Conservation (phyloP, 257 asterid genomes). For the Nicotiana noctiflora region DNA sequence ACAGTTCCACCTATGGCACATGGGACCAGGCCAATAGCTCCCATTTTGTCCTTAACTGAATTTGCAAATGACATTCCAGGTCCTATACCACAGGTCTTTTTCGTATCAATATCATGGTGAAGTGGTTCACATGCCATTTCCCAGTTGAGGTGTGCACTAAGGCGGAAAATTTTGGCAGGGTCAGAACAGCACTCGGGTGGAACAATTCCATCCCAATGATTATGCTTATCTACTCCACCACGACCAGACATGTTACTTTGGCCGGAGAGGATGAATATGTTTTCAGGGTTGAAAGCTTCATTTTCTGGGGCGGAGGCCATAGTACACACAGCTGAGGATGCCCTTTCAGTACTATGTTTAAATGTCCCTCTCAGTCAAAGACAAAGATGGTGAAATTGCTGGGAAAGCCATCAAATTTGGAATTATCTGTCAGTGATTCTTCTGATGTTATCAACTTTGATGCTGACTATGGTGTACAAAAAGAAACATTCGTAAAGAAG, state of each 20-base stretch:
- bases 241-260: constrained; percentile 99
- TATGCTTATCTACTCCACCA: constrained; percentile 60
- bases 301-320: constrained; percentile 14
- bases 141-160: constrained; percentile 53
- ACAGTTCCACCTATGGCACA: constrained; percentile 97
- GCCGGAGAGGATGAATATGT: constrained; percentile 79
- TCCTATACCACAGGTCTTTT: constrained; percentile 77
- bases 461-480: background rate
- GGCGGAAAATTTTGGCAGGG: constrained; percentile 46
- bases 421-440: background rate
- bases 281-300: constrained; percentile 32
- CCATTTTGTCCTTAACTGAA: constrained; percentile 45
- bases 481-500: background rate
- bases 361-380: background rate
- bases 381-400: background rate
- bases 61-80: constrained; percentile 90
- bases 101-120: constrained; percentile 76
- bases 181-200: constrained; percentile 58
- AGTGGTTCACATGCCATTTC: constrained; percentile 74
- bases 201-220: constrained; percentile 69
- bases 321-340: background rate
- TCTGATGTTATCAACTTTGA: background rate
- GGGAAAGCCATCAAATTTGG: background rate
- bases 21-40: constrained; percentile 62
- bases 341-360: background rate